Percentiles rank a stretch among this genome's conserved stretches.
These are phyloP conservation scores for Aphanomyces stellatus DNA, from an alignment of 352 stramenopile species.

Conservation along the genomic window DNA sequence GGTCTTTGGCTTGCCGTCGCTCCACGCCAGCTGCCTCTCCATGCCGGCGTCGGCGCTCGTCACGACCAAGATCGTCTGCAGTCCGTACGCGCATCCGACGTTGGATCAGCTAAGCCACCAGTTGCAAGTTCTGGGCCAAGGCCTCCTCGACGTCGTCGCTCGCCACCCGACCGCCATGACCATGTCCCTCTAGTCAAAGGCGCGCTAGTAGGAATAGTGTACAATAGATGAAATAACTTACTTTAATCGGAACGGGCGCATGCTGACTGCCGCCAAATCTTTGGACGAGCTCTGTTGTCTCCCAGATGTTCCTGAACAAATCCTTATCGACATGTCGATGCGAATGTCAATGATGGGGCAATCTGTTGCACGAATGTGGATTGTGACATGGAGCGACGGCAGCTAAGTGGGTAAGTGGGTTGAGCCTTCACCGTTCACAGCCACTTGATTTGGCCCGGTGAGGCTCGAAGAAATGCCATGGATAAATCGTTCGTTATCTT, in stretches of 20 bases:
- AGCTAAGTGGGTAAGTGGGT: too few species aligned
- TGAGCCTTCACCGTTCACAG: too few species aligned
- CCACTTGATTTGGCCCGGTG: too few species aligned
- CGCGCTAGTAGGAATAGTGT: background rate
- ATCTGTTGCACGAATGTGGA: background rate
- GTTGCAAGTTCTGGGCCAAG: background rate
- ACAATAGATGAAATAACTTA: background rate
- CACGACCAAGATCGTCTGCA: conserved; percentile 8
- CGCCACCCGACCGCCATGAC: background rate
- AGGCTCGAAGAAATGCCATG: too few species aligned
- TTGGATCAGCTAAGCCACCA: conserved; percentile 2
- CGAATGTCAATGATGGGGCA: background rate
- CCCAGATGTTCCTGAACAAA: background rate
- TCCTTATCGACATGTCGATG: background rate
- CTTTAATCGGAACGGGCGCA: background rate
- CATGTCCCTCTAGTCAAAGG: background rate
- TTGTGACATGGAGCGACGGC: too few species aligned
- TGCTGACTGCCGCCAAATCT: background rate
- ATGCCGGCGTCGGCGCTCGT: background rate
- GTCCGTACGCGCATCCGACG: background rate
- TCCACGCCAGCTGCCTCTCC: background rate
- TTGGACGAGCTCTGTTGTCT: background rate
- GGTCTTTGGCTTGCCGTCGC: background rate
- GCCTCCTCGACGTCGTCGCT: conserved; percentile 5
- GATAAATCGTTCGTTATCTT: background rate